Evolutionary conservation across 306 rosid genomes (phyloP).

Genomic region (Mucuna pruriens): DNA sequence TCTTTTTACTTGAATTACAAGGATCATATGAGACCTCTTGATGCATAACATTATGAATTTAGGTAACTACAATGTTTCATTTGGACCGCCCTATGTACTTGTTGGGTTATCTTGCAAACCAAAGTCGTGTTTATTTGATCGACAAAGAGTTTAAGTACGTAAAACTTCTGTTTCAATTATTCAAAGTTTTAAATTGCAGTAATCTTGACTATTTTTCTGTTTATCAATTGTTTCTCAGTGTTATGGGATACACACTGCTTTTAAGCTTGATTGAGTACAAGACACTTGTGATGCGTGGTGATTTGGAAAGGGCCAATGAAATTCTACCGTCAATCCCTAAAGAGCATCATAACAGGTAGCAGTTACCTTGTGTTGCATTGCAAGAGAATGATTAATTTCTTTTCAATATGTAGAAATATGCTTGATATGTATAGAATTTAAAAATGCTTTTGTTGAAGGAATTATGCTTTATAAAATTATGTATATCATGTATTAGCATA

Average conservation of each 20-base stretch:
- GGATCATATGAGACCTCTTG: conserved; percentile 36
- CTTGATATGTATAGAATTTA: conserved; percentile 17
- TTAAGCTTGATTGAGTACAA: conserved; percentile 94
- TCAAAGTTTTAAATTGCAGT: conserved; percentile 20
- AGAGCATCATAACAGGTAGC: conserved; percentile 94
- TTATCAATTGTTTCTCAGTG: conserved; percentile 59
- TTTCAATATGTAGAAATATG: conserved; percentile 25
- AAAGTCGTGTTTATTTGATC: conserved; percentile 93
- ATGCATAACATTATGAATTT: conserved; percentile 42
- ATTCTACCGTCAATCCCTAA: conserved; percentile 91
- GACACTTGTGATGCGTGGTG: conserved; percentile 99
- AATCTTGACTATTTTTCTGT: conserved; percentile 21
- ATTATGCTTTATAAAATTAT: conserved; percentile 1
- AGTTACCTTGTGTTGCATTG: background rate
- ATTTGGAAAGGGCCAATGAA: conserved; percentile 87
- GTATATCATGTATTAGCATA: conserved; percentile 9
- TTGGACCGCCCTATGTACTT: conserved; percentile 99
- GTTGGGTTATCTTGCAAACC: conserved; percentile 97
- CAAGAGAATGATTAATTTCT: conserved; percentile 12
- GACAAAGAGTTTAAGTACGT: conserved; percentile 99
- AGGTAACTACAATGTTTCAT: conserved; percentile 99
- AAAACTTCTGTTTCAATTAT: conserved; percentile 28
- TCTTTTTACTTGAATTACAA: conserved; percentile 5
- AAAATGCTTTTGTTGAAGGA: conserved; percentile 29
- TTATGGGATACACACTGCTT: conserved; percentile 93